Conservation (phyloP, 345 rosid species). For the Raphanus sativus region DNA sequence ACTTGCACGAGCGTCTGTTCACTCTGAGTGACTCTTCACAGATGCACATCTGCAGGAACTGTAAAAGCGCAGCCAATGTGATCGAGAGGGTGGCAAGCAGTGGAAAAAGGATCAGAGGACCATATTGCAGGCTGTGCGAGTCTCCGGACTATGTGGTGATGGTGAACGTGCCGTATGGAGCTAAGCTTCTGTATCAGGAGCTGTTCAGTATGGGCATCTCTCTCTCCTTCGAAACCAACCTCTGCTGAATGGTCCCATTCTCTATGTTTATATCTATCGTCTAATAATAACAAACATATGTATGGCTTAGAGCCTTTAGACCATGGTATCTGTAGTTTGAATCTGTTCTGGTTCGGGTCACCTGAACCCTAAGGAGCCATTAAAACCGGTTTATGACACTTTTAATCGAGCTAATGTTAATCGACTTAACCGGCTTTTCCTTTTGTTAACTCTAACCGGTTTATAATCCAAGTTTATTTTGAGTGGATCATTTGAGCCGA, state of each 20-base stretch:
- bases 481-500: background rate
- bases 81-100: constrained; percentile 58
- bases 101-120: constrained; percentile 77
- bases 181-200: constrained; percentile 71
- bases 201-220: constrained; percentile 84
- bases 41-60: constrained; percentile 69
- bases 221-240: constrained; percentile 57
- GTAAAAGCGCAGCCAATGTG: constrained; percentile 61
- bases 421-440: background rate
- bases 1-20: constrained; percentile 79
- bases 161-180: constrained; percentile 74
- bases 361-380: background rate
- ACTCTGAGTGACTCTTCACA: constrained; percentile 75
- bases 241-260: constrained; percentile 40
- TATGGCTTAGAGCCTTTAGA: background rate
- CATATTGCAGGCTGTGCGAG: constrained; percentile 65
- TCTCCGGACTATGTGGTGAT: constrained; percentile 61
- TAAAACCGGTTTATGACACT: background rate
- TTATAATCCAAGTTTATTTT: background rate
- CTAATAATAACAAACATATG: background rate
- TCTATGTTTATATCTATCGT: background rate
- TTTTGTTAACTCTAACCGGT: background rate
- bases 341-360: background rate
- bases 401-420: background rate
- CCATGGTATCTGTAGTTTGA: background rate